Base-by-base conservation (phyloP, 2,329 filamentous ascomycete genomes). In the Aspergillus hortae region DNA sequence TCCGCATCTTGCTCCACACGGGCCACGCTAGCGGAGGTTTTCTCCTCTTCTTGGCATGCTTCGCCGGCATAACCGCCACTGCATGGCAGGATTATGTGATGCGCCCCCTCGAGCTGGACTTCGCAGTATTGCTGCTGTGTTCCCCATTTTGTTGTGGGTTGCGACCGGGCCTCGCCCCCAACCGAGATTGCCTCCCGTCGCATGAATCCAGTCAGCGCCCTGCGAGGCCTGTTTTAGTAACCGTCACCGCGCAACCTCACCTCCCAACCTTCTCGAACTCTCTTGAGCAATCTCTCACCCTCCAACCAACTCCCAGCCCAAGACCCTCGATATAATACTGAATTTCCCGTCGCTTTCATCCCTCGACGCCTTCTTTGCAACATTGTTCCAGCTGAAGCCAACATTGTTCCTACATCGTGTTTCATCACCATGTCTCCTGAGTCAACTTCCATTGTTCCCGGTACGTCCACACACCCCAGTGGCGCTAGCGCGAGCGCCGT, bases 221-320 rank as follows among this genome's bases (percentile, higher is more conserved):
- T 58, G 46, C 23, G 32, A 46, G 32, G 49, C 51, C 54, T 42
- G 45, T 56, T 58, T 64, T 64, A 66, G 61, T 66, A 57, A 67
- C 67, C 66, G 62, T 68, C 64, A 67, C 64, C 55, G 58, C 61
- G 62, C 65, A 64, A 68, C 63, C 61, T 69, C 63, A 64, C 52
- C 51, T 63, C 57, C 54, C 53, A 44, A 44, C 49, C 51, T 52
- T 52, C 48, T 51, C 44, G 35, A 55, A 46, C 57, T 48, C 58
- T 54, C 52, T 55, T 23, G 40, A 42, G 9, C 40, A 42, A 14
- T 11, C 2, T 2, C 40, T 42, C 40, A 3, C 17, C 12, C 35
- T n/a, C n/a, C 4, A 21, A 9, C 40, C 11, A 19, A 7, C 25
- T 12, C 10, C 17, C 15, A 42, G 2, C 40, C 19, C 10, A 12